A percentile compares a stretch with the other conserved stretches of the same genome.
Evolutionary conservation across 805 yeast species (phyloP).

Genomic region (Yarrowia bubula): DNA sequence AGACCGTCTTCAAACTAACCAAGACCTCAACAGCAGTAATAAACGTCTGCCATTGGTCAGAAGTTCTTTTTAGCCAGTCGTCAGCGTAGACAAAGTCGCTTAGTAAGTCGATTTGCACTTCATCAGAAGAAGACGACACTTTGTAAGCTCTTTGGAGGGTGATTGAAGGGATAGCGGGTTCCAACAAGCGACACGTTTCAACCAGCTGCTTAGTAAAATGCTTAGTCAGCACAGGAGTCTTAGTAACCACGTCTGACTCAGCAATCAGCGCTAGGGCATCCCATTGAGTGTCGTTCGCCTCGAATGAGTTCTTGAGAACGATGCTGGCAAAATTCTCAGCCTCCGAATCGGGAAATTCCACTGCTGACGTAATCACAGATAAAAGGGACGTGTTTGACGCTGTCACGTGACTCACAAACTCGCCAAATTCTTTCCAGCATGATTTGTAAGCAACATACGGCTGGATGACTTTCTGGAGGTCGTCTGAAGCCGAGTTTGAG

Average conservation of each 20-base stretch:
- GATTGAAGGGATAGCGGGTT: conserved; percentile 19
- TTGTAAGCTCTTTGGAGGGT: conserved; percentile 3
- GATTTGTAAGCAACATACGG: conserved; percentile 3
- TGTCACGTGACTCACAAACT: not conserved
- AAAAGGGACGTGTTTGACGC: not conserved
- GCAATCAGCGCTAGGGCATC: conserved; percentile 2
- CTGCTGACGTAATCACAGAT: not conserved
- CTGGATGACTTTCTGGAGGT: not conserved
- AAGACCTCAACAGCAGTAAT: not conserved
- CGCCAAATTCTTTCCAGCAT: not conserved
- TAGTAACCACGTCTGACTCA: not conserved
- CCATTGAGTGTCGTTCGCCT: conserved; percentile 18
- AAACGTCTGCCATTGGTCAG: conserved; percentile 10
- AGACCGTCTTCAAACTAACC: conserved; percentile 1
- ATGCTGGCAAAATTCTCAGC: not conserved
- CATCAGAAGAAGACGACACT: conserved; percentile 1
- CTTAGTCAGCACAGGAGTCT: not conserved
- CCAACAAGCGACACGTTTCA: conserved; percentile 16
- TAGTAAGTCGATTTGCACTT: not conserved
- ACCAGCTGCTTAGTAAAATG: conserved; percentile 14
- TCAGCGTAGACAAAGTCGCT: conserved; percentile 10
- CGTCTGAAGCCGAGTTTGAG: not conserved
- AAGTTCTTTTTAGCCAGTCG: conserved; percentile 8
- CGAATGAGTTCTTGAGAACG: conserved; percentile 3
- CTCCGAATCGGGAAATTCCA: not conserved